Conservation (phyloP, 2,329 filamentous ascomycete genomes). For the Fusarium camptoceras region DNA sequence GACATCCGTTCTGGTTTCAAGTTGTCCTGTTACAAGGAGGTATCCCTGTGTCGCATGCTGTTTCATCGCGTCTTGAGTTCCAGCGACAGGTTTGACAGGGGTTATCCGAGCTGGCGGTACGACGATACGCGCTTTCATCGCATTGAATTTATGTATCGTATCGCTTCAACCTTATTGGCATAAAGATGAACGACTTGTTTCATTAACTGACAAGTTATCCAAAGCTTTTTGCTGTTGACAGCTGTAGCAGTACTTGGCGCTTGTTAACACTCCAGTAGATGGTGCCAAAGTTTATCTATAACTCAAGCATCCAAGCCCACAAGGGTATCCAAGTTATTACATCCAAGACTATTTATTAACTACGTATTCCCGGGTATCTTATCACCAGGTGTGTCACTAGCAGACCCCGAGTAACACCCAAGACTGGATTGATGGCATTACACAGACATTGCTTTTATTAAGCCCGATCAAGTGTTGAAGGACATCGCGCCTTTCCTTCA, state of each 20-base stretch:
- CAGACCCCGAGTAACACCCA: too few species aligned
- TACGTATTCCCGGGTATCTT: too few species aligned
- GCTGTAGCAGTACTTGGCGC: too few species aligned
- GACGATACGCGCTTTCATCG: not conserved
- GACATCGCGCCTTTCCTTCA: not conserved
- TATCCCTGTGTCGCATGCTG: slow-evolving; percentile 7
- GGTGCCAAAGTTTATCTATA: not conserved
- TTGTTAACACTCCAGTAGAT: not conserved
- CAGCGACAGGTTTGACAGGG: not conserved
- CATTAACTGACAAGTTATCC: fast-evolving
- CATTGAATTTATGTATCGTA: fast-evolving
- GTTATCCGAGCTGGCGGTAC: not conserved
- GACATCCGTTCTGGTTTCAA: not conserved
- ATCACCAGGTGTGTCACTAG: too few species aligned
- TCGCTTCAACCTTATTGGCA: not conserved
- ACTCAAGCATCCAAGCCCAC: not conserved
- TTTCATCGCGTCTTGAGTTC: slow-evolving; percentile 10
- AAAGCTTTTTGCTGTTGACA: not conserved
- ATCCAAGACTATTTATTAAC: too few species aligned
- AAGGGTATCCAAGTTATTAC: not conserved
- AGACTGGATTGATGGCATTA: not conserved
- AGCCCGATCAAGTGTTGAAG: not conserved
- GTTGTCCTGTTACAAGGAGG: slow-evolving; percentile 16
- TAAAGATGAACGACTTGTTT: not conserved
- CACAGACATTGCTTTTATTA: not conserved